Base-by-base conservation (phyloP, 2,329 filamentous ascomycete species). In the Ophioceras dolichostomum region DNA sequence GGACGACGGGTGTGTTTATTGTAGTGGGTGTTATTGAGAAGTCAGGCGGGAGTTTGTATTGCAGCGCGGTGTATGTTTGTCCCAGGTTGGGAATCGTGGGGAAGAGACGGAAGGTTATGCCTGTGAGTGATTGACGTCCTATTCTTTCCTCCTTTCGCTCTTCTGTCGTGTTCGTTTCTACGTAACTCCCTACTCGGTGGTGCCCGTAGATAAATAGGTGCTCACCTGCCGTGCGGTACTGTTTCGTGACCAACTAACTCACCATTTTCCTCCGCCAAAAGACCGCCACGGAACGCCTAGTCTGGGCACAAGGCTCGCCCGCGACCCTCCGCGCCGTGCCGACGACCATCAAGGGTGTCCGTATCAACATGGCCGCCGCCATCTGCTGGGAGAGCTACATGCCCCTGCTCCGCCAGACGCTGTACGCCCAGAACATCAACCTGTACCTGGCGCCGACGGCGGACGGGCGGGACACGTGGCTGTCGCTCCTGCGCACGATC, bases 311-410 rank as follows among this genome's bases (percentile, higher is more conserved):
- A 54, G 88, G 87, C 29, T 80, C 78, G 3, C 76, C 88, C 0
- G 73, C 74, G 1, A 91, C 85, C 4, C 69, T 95, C 20, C 75
- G 76, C 43, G 88, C 87, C 4, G 76, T 94, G 1, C 80, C 76
- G 19, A 87, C 86, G 1, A 74, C 67, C 18, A 86, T 95, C 54
- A 79, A 80, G 42, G 86, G 85, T 35, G 73, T 87, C 3, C 77
- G 76, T 44, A 61, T 95, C 42, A 89, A 84, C 39, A 71, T 95
- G 41, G 88, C 81, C 0, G 78, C 83, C 3, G 89, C 87, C 4
- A 93, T 96, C 46, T 94, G 88, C 65, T 95, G 88, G 88, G 88
- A 96, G 58, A 94, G 84, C 57, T 94, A 89, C 61, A 95, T 94
- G 87, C 88, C 88, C 0, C 64, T 95, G 14, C 66, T 95, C 7